Evolutionary conservation across 129 eudicot species (phyloP), one percentile per base, ranked within the genome.

Genomic region (Escallonia herrerae): DNA sequence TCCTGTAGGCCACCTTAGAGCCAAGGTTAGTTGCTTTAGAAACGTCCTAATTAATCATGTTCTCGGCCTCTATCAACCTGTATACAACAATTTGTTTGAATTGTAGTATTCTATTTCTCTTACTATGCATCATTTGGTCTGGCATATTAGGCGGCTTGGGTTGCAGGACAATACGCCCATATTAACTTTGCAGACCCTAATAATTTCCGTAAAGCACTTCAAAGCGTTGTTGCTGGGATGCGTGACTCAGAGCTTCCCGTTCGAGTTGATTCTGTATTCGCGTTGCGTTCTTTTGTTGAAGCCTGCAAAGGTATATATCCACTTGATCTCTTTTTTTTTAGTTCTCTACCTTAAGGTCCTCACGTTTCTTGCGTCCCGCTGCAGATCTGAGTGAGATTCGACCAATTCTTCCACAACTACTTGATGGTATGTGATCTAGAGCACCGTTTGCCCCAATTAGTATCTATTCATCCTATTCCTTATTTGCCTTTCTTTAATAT

Each of bases 81-180:
- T 22, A 22, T 22, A 22, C 33, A 22, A 22, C 33, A 22, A 22
- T 22, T 22, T 22, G 33, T 22, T 22, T 22, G 33, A 22, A 22
- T 22, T 22, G 33, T 22, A 22, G 33, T 22, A 22, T 22, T 22
- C 1, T 1, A 22, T 0, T 22, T 22, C 33, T 22, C 33, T 22
- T 22, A 22, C 33, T 22, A 22, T 22, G 33, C 33, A 22, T 22
- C 33, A 0, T 22, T 22, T 64, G 67, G 38, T 61, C 43, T 70
- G 72, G 64, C 63, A 75, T 64, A 43, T 33, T 69, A 91, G 97
- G 97, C 97, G 47, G 97, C 97, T 43, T 91, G 97, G 97, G 98
- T 93, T 85, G 96, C 98, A 41, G 98, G 98, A 60, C 96, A 93
- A 67, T 93, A 93, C 82, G 98, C 98, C 38, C 91, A 88, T 70